phyloP scores from a whole-genome alignment of 352 stramenopile genomes.

The Phytophthora ohioensis region DNA sequence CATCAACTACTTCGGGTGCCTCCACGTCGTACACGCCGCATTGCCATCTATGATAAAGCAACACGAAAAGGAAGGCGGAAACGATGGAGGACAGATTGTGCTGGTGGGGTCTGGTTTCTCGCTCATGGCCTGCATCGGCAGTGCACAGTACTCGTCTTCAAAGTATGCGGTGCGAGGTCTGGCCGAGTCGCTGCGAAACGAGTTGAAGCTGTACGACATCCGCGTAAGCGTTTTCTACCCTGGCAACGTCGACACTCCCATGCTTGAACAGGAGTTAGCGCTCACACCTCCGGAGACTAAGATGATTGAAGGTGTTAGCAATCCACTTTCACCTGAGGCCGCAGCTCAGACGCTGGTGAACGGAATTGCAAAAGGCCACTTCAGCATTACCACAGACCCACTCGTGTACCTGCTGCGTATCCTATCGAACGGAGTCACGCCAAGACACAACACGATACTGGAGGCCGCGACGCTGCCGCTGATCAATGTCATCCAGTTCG shows the following conservation, averaged over 20 bases:
- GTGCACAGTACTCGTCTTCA: constrained; percentile 45
- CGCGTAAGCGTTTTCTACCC: constrained; percentile 53
- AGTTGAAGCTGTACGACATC: constrained; percentile 50
- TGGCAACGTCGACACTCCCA: constrained; percentile 58
- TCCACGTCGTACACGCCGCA: constrained; percentile 56
- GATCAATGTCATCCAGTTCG: constrained; percentile 44
- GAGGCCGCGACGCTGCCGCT: constrained; percentile 47
- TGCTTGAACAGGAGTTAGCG: constrained; percentile 46
- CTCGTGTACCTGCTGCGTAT: constrained; percentile 53
- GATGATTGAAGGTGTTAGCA: constrained; percentile 51
- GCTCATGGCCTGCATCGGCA: constrained; percentile 61
- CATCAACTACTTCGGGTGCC: constrained; percentile 67
- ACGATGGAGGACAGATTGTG: constrained; percentile 46
- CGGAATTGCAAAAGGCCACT: constrained; percentile 51
- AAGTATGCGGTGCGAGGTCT: constrained; percentile 70
- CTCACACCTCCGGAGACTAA: constrained; percentile 52
- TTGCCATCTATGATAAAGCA: constrained; percentile 54
- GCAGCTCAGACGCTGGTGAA: constrained; percentile 49
- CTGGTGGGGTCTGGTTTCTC: constrained; percentile 58
- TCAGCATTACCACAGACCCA: constrained; percentile 61
- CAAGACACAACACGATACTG: constrained; percentile 51
- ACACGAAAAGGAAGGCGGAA: constrained; percentile 26
- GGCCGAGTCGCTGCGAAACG: constrained; percentile 64
- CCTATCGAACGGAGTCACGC: constrained; percentile 55
- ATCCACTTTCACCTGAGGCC: constrained; percentile 33